Evolutionary conservation across 2,329 filamentous ascomycete genomes (phyloP), one percentile per base, ranked within the genome.

Genomic region (Colletotrichum godetiae): DNA sequence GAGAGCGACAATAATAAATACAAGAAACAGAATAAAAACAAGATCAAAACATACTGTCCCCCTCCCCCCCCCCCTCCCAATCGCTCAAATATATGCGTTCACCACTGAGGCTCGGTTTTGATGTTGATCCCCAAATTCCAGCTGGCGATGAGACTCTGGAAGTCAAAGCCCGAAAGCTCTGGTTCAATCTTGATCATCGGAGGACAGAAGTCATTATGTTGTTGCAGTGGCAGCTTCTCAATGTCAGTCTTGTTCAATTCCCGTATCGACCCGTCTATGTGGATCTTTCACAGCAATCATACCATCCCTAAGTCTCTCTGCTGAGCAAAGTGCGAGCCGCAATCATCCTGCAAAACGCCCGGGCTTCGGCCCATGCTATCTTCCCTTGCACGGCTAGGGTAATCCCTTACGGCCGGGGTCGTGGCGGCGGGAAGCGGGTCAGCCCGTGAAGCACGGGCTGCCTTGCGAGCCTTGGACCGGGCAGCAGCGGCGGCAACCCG

Each of bases 401-500:
- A 13, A 55, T 55, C n/a, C 12, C 24, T n/a, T 22, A n/a, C 52
- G 52, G 13, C 52, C 24, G 52, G 52, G 55, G 55, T 33, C 55
- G 22, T 13, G 15, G 27, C 55, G 22, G 46, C 66, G 67, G 49
- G 58, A 46, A 35, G 49, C 49, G 59, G 58, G 49, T 52, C 67
- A 64, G 52, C 67, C 22, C 66, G 58, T 19, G 66, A 58, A 56
- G 66, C 66, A 13, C 42, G 42, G 42, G 42, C 42, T 49, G 42
- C 42, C 19, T 49, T 22, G 42, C 42, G 42, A n/a, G 42, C 42
- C 19, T 49, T 49, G 42, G 49, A 68, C 24, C 66, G 66, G 19
- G 66, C 66, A 15, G 66, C 66, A 24, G 66, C 58, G 31, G 66
- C 66, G 58, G 66, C 46, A 53, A 68, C 67, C 24, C 59, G 67